Percentiles rank a stretch among this genome's conserved stretches.
These are phyloP conservation scores for Nelumbo lutea DNA, from an alignment of 164 flowering plant species.

Conservation along the genomic window DNA sequence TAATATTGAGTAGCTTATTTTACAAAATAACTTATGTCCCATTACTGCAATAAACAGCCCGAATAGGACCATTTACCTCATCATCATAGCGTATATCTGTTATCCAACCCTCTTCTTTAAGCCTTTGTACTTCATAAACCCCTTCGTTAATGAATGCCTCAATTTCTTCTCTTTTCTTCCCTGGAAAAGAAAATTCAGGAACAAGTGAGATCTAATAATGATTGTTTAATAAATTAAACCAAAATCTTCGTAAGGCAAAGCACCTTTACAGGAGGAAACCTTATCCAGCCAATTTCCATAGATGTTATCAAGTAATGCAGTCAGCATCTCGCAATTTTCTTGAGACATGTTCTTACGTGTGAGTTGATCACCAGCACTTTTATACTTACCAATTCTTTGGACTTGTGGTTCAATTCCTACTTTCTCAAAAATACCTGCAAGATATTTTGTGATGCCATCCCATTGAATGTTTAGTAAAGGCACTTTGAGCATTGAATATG, in stretches of 20 bases:
- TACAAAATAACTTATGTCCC: neutral
- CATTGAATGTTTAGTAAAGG: neutral
- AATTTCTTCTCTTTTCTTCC: conserved; percentile 69
- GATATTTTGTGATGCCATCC: conserved; percentile 5
- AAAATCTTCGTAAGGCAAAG: conserved; percentile 8
- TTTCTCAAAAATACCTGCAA: conserved; percentile 81
- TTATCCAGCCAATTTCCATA: conserved; percentile 80
- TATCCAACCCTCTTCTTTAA: conserved; percentile 82
- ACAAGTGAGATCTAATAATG: neutral
- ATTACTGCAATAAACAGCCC: neutral
- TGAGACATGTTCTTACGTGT: conserved; percentile 70
- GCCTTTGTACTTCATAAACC: conserved; percentile 63
- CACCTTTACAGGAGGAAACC: conserved; percentile 62
- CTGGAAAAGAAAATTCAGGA: conserved; percentile 30
- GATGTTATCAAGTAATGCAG: conserved; percentile 80
- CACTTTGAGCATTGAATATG: too few relatives aligned
- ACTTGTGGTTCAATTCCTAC: conserved; percentile 87
- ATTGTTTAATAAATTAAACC: conserved; percentile 10
- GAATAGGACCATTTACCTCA: conserved; percentile 49
- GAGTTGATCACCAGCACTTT: conserved; percentile 96
- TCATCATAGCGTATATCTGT: conserved; percentile 75
- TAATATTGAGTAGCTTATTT: neutral
- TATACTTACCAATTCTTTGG: conserved; percentile 86
- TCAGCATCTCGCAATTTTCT: conserved; percentile 91
- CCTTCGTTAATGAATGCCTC: conserved; percentile 83